Conservation (phyloP, 2,329 filamentous ascomycete genomes). For the Hymenotorrendiella dingleyae region DNA sequence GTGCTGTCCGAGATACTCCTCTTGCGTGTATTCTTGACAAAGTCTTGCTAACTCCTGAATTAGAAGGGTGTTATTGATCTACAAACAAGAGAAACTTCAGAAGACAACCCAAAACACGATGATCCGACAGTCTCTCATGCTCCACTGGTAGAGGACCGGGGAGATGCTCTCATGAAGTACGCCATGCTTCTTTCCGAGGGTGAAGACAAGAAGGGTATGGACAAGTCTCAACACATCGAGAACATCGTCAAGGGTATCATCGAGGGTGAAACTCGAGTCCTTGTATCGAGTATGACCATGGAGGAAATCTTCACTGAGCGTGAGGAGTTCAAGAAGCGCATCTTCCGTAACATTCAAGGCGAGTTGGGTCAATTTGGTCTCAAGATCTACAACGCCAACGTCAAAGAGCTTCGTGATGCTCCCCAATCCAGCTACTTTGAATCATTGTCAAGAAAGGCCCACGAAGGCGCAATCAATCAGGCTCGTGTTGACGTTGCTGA, state of each 20-base stretch:
- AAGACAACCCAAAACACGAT: too few relatives aligned
- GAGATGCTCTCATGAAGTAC: conserved; percentile 70
- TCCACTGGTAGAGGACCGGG: conserved; percentile 40
- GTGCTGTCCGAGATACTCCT: too few relatives aligned
- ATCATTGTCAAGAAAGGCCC: conserved; percentile 74
- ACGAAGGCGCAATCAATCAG: conserved; percentile 80
- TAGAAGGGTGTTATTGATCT: conserved; percentile 35
- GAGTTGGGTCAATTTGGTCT: conserved; percentile 79
- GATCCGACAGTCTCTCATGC: conserved; percentile 6
- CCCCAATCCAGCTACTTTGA: conserved; percentile 78
- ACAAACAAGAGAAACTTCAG: conserved; percentile 21
- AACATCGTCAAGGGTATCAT: conserved; percentile 88
- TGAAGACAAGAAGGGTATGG: conserved; percentile 37
- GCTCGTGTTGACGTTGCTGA: conserved; percentile 62
- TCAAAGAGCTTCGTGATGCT: conserved; percentile 83
- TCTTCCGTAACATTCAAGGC: conserved; percentile 49
- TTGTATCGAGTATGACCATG: conserved; percentile 74
- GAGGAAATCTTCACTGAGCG: conserved; percentile 57
- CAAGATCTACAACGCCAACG: conserved; percentile 65
- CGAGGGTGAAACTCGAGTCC: conserved; percentile 77
- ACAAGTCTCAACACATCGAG: conserved; percentile 56
- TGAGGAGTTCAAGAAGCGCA: conserved; percentile 69
- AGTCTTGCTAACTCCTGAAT: too few relatives aligned
- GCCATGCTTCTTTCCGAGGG: conserved; percentile 70
- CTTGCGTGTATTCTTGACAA: too few relatives aligned